Evolutionary conservation across 305 asterid species (phyloP).

Genomic region (Petunia hybrid): DNA sequence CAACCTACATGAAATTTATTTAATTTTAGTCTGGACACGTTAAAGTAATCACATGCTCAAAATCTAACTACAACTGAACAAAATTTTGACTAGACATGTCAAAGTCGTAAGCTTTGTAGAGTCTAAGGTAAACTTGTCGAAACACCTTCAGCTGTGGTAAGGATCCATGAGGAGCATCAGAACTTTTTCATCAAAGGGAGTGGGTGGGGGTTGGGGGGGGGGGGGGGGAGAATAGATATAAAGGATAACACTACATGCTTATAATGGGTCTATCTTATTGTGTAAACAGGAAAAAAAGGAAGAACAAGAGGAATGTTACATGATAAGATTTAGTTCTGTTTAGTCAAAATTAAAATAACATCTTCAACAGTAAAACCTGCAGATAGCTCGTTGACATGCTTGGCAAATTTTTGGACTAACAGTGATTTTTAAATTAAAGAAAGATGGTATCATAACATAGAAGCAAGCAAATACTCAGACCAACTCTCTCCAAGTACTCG

Average conservation of each 20-base stretch:
- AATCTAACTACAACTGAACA: constrained; percentile 2
- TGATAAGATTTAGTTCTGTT: background rate
- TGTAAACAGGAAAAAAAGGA: background rate
- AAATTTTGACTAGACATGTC: background rate
- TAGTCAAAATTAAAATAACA: background rate
- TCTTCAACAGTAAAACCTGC: background rate
- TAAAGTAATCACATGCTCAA: constrained; percentile 10
- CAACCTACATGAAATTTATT: constrained; percentile 60
- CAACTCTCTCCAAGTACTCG: background rate
- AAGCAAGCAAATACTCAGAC: background rate
- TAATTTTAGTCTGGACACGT: constrained; percentile 27
- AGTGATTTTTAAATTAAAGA: background rate
- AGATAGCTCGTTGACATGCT: background rate
- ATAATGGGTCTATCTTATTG: background rate
- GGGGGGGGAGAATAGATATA: background rate
- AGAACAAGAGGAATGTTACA: background rate
- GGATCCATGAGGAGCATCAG: background rate
- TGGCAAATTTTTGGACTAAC: background rate
- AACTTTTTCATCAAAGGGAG: background rate
- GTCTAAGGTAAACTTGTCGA: background rate
- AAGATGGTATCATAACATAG: background rate
- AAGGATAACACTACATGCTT: background rate
- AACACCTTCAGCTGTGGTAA: background rate
- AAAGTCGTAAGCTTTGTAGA: background rate
- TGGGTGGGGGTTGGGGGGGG: background rate